Evolutionary conservation across 306 rosid genomes (phyloP).

Genomic region (Sphenostylis stenocarpa): DNA sequence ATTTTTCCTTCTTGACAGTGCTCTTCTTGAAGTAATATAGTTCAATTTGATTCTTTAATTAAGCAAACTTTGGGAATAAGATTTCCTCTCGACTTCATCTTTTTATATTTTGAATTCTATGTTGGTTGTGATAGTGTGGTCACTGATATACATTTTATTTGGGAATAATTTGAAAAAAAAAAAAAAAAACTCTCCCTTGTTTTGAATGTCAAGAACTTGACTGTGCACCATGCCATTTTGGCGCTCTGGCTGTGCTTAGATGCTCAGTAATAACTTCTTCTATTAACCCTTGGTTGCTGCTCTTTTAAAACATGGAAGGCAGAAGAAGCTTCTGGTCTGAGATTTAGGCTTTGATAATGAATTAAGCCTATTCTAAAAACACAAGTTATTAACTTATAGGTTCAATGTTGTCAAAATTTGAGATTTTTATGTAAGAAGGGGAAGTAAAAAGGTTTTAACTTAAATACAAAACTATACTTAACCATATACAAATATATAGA

Average conservation of each 20-base stretch:
- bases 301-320: slow-evolving; percentile 5
- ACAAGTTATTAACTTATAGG: background rate
- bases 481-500: too few relatives aligned
- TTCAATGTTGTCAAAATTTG: background rate
- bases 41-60: slow-evolving; percentile 16
- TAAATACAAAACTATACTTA: background rate
- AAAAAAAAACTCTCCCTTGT: background rate
- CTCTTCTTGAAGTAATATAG: background rate
- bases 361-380: background rate
- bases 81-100: slow-evolving; percentile 9
- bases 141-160: background rate
- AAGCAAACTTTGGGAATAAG: background rate
- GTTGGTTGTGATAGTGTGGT: background rate
- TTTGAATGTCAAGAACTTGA: slow-evolving; percentile 3
- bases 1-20: slow-evolving; percentile 16
- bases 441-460: background rate
- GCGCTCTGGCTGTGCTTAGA: slow-evolving; percentile 5
- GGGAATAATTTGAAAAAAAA: background rate
- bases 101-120: background rate
- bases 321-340: slow-evolving; percentile 5
- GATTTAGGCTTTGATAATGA: background rate
- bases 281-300: background rate
- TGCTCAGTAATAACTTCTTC: background rate
- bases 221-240: background rate
- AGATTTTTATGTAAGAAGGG: background rate